Base-by-base conservation (phyloP, 1,284 basidiomycete species). In the Ganoderma lingzhi region DNA sequence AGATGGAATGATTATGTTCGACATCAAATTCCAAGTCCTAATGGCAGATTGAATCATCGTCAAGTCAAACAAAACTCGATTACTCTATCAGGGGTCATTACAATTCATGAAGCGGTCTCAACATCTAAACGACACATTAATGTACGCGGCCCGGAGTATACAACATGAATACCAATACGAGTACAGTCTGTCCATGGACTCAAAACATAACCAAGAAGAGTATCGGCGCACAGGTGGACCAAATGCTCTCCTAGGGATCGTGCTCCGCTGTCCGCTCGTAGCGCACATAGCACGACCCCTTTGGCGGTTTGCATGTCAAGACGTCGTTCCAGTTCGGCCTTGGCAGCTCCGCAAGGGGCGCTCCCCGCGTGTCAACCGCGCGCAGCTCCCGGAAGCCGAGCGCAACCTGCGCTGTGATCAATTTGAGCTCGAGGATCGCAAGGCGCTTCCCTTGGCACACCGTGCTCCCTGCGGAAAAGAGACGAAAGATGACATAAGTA, bases 311-410 rank as follows among this genome's bases (percentile, higher is more conserved):
- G 76, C 91, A 92, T 64, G 87, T 80, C 59, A 91, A 82, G 67
- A 86, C 86, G 76, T 93, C 91, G 78, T 93, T 93, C 91, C 92
- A 93, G 75, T 93, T 89, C 17, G 92, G 91, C 51, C 78, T 82
- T 39, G 90, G 91, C 5, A 84, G 79, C 42, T 79, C 78, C 67
- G 81, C 78, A 28, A 83, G 82, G 32, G 76, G 78, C 71, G 81
- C 79, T 51, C 89, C 91, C 45, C 75, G 76, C 39, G 78, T 78
- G 76, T 90, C 88, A 8, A 91, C 86, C 64, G 88, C 80, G 53
- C 78, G 79, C 75, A 88, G 86, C 70, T 86, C 85, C 62, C 67
- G 44, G 76, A 88, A 90, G 35, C 86, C 86, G 59, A 92, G 81
- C 39, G 91, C 78, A 76, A 92, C 84, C 82, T 90, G 85, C 64